Evolutionary conservation across 768 basidiomycete genomes (phyloP), one percentile per base, ranked within the genome.

Genomic region (Russula brevipes): DNA sequence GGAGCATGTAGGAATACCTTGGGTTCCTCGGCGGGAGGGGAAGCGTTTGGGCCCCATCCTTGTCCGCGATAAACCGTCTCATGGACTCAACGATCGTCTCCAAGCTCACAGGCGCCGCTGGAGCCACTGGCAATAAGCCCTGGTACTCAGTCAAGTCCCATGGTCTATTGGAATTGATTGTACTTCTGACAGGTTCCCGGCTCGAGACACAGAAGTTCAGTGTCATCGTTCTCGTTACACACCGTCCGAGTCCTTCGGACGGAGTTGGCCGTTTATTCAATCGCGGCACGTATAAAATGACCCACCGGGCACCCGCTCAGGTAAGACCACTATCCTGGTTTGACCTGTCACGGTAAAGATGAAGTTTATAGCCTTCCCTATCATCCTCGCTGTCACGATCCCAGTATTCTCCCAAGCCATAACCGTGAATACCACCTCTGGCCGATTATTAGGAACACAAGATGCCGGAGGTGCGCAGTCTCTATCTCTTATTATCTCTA

Each of bases 51-150:
- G 78, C 77, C 0, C 81, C 81, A 7, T 81, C 81, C 0, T 82
- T 64, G 65, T 91, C 78, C 0, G 68, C 74, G 33, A 91, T 72
- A 77, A 97, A 97, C 31, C 77, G 77, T 33, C 85, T 78, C 71
- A 88, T 75, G 69, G 89, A 85, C 44, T 85, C 80, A 50, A 89
- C 76, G 33, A 82, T 79, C 61, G 82, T 82, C 61, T 73, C 74
- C 41, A 74, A 64, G 12, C 70, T 75, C 58, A 81, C 78, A 0
- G 79, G 75, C 64, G 83, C 82, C 53, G 85, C 73, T 49, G 76
- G n/a, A n/a, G 24, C 24, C 24, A 24, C 24, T 24, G 24, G 24
- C 24, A 24, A 24, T 24, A 24, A 24, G 1, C 24, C 24, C 24
- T 24, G 24, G 24, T 24, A 24, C 24, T 24, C 24, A 24, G 24